Evolutionary conservation across 768 basidiomycete genomes (phyloP).

Genomic region (Pilatotrama ljubarskyi): DNA sequence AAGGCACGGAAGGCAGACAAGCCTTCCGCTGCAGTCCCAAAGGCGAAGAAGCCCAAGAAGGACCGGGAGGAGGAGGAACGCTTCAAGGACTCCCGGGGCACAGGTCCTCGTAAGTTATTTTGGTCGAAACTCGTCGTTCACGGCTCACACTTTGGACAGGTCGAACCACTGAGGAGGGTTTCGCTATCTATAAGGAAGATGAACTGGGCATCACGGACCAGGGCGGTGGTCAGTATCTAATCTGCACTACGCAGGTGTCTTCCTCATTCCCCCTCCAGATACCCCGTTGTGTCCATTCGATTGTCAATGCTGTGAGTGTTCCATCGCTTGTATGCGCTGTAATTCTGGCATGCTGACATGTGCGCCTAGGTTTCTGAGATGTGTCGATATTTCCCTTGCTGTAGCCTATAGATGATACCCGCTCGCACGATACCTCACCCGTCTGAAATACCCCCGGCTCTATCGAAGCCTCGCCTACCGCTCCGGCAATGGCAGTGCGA

Average conservation of each 20-base stretch:
- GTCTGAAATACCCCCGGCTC: slow-evolving; percentile 40
- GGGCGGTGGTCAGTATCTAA: slow-evolving; percentile 64
- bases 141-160: slow-evolving; percentile 45
- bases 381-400: slow-evolving; percentile 14
- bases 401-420: slow-evolving; percentile 16
- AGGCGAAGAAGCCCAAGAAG: slow-evolving; percentile 29
- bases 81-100: slow-evolving; percentile 78
- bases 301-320: slow-evolving; percentile 77
- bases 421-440: no score
- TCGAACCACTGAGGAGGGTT: slow-evolving; percentile 79
- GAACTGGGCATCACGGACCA: slow-evolving; percentile 70
- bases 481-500: slow-evolving; percentile 42
- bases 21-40: slow-evolving; percentile 10
- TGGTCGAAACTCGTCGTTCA: background rate
- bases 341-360: background rate
- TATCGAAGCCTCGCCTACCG: slow-evolving; percentile 56
- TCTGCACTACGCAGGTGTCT: slow-evolving; percentile 13
- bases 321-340: background rate
- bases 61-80: slow-evolving; percentile 42
- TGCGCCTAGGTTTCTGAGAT: slow-evolving; percentile 11
- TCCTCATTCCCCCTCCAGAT: slow-evolving; percentile 44
- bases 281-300: slow-evolving; percentile 87
- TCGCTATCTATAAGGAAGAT: slow-evolving; percentile 76
- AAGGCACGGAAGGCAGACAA: slow-evolving; percentile 35
- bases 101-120: slow-evolving; percentile 57